phyloP scores from a whole-genome alignment of 164 flowering plant species.

The Sextonia rubra region DNA sequence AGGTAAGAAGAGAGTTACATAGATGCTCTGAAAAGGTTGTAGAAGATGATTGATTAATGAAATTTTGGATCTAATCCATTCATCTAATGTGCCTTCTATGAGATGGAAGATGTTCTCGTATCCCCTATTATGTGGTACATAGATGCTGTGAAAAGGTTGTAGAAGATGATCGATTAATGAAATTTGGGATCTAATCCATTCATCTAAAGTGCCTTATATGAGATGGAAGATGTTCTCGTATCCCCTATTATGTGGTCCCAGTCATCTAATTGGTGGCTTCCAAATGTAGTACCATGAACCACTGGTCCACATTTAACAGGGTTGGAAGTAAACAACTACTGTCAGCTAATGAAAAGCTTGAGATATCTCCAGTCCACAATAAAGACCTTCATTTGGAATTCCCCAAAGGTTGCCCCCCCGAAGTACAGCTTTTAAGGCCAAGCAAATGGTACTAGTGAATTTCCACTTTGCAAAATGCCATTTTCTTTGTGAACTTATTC shows the following conservation, averaged over 20 bases:
- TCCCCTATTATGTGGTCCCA: not conserved
- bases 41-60: not conserved
- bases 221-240: not conserved
- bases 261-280: not conserved
- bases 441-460: not conserved
- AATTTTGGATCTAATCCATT: not conserved
- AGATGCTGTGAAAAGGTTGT: too few species aligned
- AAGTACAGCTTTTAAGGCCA: not conserved
- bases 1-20: constrained; percentile 31
- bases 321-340: not conserved
- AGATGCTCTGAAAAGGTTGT: not conserved
- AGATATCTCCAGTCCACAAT: not conserved
- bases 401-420: not conserved
- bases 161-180: not conserved
- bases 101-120: not conserved
- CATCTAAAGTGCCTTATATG: not conserved
- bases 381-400: not conserved
- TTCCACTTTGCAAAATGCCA: not conserved
- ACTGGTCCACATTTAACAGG: not conserved
- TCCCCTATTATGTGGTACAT: not conserved
- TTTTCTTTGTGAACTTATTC: not conserved
- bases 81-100: not conserved
- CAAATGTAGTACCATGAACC: not conserved
- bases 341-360: not conserved
- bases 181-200: not conserved